Conservation (phyloP, 129 eudicot species). For the Flaveria robusta region DNA sequence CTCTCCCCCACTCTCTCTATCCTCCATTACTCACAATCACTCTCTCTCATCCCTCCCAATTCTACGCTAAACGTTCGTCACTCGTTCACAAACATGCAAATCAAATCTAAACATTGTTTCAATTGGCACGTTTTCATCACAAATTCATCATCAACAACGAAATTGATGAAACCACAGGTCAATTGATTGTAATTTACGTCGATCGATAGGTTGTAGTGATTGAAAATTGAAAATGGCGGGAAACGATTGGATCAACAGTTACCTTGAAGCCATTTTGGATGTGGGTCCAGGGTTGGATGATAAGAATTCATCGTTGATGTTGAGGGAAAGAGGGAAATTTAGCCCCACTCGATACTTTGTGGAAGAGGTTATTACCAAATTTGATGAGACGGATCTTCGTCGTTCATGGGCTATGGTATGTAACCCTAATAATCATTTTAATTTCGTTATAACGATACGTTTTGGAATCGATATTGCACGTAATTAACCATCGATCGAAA, state of each 20-base stretch:
- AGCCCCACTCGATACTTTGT: conserved; percentile 87
- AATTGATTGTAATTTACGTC: conserved; percentile 6
- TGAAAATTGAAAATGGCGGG: conserved; percentile 67
- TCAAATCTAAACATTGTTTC: background rate
- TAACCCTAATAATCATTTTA: background rate
- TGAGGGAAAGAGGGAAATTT: conserved; percentile 79
- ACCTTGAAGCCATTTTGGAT: conserved; percentile 83
- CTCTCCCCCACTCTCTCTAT: conserved; percentile 27
- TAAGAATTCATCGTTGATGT: conserved; percentile 58
- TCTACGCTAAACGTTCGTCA: conserved; percentile 25
- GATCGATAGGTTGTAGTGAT: conserved; percentile 12
- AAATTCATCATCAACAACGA: conserved; percentile 10
- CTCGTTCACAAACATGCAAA: conserved; percentile 27
- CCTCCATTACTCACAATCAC: background rate
- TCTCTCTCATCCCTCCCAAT: conserved; percentile 13
- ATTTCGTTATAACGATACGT: background rate
- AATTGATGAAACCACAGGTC: conserved; percentile 19
- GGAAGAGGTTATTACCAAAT: conserved; percentile 83
- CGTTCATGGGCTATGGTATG: conserved; percentile 84
- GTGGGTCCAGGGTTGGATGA: conserved; percentile 70
- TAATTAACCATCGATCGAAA: background rate
- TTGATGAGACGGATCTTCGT: conserved; percentile 91
- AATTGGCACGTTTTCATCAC: background rate
- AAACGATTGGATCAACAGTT: conserved; percentile 92
- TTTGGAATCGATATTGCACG: background rate